Percentiles rank a stretch among this genome's conserved stretches.
phyloP scores from a whole-genome alignment of 2,329 filamentous ascomycete genomes.

The Huntiella moniliformis region DNA sequence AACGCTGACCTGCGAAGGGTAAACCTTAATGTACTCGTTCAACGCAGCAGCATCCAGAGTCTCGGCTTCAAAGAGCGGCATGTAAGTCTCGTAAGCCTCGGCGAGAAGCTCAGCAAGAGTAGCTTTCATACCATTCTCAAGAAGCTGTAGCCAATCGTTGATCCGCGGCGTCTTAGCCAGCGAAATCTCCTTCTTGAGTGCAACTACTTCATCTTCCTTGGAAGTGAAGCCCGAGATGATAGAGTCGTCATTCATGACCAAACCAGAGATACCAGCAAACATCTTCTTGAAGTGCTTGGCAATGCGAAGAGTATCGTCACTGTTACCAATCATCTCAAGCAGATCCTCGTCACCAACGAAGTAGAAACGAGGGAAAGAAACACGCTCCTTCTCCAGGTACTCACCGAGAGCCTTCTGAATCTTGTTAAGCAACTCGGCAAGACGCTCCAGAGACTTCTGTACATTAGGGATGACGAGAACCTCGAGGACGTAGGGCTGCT shows the following conservation, averaged over 20 bases:
- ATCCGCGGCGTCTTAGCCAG: conserved; percentile 87
- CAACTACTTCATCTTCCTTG: conserved; percentile 81
- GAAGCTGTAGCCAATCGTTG: conserved; percentile 92
- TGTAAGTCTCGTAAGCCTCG: conserved; percentile 71
- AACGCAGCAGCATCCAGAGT: conserved; percentile 53
- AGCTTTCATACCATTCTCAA: conserved; percentile 85
- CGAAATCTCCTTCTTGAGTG: conserved; percentile 77
- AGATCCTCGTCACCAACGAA: conserved; percentile 98
- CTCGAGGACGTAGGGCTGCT: conserved; percentile 86
- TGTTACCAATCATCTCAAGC: conserved; percentile 97
- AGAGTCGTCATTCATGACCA: conserved; percentile 77
- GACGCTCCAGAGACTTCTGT: conserved; percentile 83
- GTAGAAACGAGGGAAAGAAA: conserved; percentile 97
- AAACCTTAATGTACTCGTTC: conserved; percentile 62
- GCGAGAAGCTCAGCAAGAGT: conserved; percentile 79
- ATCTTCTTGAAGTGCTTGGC: conserved; percentile 99
- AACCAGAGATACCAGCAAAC: conserved; percentile 88
- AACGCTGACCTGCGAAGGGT: conserved; percentile 88
- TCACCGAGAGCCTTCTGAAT: conserved; percentile 97
- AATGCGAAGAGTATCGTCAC: conserved; percentile 88
- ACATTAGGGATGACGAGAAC: conserved; percentile 90
- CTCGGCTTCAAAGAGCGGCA: conserved; percentile 53
- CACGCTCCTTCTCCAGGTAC: conserved; percentile 92
- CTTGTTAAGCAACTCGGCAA: conserved; percentile 95
- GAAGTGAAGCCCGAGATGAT: conserved; percentile 86